These are phyloP conservation scores for Zanthoxylum bungeanum DNA, from an alignment of 345 rosid species.

Conservation along the genomic window DNA sequence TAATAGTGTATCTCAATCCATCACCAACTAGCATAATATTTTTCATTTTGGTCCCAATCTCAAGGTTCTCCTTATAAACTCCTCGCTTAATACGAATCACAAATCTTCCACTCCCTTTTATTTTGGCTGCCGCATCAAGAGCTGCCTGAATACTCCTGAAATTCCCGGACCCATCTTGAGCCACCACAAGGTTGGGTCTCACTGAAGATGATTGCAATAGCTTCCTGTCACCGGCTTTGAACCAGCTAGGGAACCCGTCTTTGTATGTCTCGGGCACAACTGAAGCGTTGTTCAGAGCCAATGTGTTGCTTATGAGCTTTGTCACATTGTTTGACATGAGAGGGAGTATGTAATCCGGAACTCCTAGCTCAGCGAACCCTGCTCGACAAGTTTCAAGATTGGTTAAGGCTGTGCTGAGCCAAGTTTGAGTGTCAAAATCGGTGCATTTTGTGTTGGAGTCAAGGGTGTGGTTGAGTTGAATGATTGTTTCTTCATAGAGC, in stretches of 20 bases:
- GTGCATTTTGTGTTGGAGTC: conserved; percentile 45
- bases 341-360: conserved; percentile 43
- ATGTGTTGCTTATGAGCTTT: conserved; percentile 54
- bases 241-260: conserved; percentile 65
- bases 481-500: conserved; percentile 51
- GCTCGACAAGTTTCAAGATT: conserved; percentile 66
- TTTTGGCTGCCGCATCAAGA: conserved; percentile 56
- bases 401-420: conserved; percentile 87
- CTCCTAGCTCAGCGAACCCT: conserved; percentile 64
- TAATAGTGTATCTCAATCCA: conserved; percentile 55
- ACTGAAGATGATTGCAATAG: conserved; percentile 43
- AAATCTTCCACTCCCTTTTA: conserved; percentile 54
- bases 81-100: conserved; percentile 71
- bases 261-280: conserved; percentile 26
- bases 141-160: conserved; percentile 54
- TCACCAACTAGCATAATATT: conserved; percentile 81
- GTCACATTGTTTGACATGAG: conserved; percentile 68
- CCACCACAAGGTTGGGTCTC: conserved; percentile 58
- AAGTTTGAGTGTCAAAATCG: conserved; percentile 63
- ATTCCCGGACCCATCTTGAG: conserved; percentile 68
- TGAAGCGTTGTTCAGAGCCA: conserved; percentile 46
- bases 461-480: conserved; percentile 56
- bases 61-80: conserved; percentile 59
- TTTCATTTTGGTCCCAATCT: conserved; percentile 45
- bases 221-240: conserved; percentile 59